These are phyloP conservation scores for Trypanosoma platydactyli DNA, from an alignment of 208 protist genomes.

Conservation along the genomic window DNA sequence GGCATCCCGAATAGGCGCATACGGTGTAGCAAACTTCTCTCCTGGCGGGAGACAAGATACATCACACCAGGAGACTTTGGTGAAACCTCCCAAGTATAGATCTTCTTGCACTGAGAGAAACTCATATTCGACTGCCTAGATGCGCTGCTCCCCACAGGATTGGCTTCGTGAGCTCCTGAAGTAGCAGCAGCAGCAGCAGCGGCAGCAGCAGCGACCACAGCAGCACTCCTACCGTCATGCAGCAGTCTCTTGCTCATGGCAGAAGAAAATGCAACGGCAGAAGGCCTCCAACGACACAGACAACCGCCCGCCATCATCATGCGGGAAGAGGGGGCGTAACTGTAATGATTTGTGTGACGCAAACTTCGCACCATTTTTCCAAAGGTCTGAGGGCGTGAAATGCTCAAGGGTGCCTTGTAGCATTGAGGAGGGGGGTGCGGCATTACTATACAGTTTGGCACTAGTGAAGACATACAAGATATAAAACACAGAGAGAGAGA, in stretches of 20 bases:
- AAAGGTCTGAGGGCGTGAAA: not conserved
- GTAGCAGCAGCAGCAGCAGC: not conserved
- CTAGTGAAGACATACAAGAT: not conserved
- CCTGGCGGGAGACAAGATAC: constrained; percentile 18
- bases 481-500: constrained; percentile 15
- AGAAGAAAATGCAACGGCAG: too few species aligned
- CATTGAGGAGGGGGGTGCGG: not conserved
- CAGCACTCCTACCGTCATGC: too few species aligned
- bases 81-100: constrained; percentile 30
- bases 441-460: constrained; percentile 4
- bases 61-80: not conserved
- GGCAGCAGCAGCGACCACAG: too few species aligned
- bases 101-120: constrained; percentile 62
- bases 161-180: not conserved
- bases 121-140: constrained; percentile 10
- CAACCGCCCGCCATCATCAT: not conserved
- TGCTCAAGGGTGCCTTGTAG: not conserved
- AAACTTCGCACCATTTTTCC: constrained; percentile 1
- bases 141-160: not conserved
- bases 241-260: too few species aligned
- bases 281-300: not conserved
- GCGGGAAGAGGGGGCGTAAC: not conserved
- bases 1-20: constrained; percentile 74
- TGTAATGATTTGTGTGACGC: not conserved
- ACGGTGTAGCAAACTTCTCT: constrained; percentile 37